These are phyloP conservation scores for Linnemannia exigua DNA, from an alignment of 192 early-diverging fungal species.

Conservation along the genomic window DNA sequence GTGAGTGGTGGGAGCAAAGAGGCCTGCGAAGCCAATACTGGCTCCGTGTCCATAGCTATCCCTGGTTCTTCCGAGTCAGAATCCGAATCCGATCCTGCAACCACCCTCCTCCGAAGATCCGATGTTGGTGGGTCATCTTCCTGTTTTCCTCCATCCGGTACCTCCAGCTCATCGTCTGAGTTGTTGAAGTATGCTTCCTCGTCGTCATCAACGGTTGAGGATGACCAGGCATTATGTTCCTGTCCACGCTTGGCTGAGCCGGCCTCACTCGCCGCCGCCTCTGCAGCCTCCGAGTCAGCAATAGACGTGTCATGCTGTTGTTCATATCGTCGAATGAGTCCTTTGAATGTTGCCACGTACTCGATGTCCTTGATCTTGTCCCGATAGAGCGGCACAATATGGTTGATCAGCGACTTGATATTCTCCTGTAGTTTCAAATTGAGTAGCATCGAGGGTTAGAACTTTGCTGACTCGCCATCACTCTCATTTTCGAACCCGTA, in stretches of 20 bases:
- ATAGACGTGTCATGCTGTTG: constrained; percentile 70
- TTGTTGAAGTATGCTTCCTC: constrained; percentile 90
- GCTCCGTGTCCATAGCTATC: constrained; percentile 27
- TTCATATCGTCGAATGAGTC: constrained; percentile 71
- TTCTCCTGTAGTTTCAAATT: constrained; percentile 60
- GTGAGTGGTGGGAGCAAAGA: constrained; percentile 14
- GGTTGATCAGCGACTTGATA: constrained; percentile 76
- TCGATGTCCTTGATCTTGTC: constrained; percentile 70
- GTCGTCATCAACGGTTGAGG: constrained; percentile 72
- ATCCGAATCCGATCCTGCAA: constrained; percentile 18
- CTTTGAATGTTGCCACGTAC: constrained; percentile 75
- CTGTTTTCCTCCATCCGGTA: constrained; percentile 45
- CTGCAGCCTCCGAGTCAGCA: constrained; percentile 44
- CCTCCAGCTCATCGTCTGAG: constrained; percentile 71
- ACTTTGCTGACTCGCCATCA: too few relatives aligned
- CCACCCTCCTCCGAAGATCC: constrained; percentile 40
- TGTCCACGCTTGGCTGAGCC: constrained; percentile 31
- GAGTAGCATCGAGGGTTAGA: background rate
- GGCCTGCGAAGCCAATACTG: constrained; percentile 34
- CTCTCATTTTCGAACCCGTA: background rate
- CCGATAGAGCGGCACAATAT: constrained; percentile 75
- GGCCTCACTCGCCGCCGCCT: constrained; percentile 46
- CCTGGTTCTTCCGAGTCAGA: constrained; percentile 8
- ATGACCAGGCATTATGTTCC: constrained; percentile 60
- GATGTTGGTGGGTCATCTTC: constrained; percentile 48